Evolutionary conservation across 371 early-diverging fungal genomes (phyloP).

Genomic region (Mortierella sp.): DNA sequence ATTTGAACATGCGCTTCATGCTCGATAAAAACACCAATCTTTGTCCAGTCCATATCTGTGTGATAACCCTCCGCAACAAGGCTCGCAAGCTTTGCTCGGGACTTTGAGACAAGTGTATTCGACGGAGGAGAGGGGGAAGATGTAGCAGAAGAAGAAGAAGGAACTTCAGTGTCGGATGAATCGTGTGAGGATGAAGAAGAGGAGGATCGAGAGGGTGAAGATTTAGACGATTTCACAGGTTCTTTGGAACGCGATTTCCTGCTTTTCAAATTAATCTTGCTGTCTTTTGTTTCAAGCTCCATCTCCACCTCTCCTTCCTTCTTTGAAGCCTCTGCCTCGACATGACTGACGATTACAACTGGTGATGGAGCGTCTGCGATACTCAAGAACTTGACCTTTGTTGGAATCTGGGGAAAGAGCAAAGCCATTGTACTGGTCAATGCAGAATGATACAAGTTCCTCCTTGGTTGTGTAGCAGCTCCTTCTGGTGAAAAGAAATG

Average conservation of each 20-base stretch:
- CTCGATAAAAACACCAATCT: slow-evolving; percentile 54
- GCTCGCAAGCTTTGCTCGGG: slow-evolving; percentile 31
- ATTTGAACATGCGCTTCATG: slow-evolving; percentile 58
- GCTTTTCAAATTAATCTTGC: neutral
- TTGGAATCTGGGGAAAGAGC: slow-evolving; percentile 34
- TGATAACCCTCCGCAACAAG: slow-evolving; percentile 56
- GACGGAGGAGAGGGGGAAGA: slow-evolving; percentile 11
- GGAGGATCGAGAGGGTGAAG: slow-evolving; percentile 8
- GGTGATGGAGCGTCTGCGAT: slow-evolving; percentile 41
- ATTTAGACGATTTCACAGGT: neutral
- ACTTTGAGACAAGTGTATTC: slow-evolving; percentile 9
- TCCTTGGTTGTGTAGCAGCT: slow-evolving; percentile 28
- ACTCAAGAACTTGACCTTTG: slow-evolving; percentile 32
- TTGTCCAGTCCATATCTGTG: slow-evolving; percentile 57
- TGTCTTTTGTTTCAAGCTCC: neutral
- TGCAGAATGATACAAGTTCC: slow-evolving; percentile 32
- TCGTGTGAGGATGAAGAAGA: slow-evolving; percentile 3
- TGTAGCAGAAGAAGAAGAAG: slow-evolving; percentile 3
- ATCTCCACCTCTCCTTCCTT: neutral
- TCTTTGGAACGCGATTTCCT: neutral
- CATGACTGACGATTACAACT: slow-evolving; percentile 37
- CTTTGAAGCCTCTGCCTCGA: slow-evolving; percentile 10
- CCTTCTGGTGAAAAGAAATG: slow-evolving; percentile 52
- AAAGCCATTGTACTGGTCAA: slow-evolving; percentile 34
- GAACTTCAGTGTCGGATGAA: neutral